These are phyloP conservation scores for Mallotus repandus DNA, from an alignment of 441 rosid species.

Conservation along the genomic window DNA sequence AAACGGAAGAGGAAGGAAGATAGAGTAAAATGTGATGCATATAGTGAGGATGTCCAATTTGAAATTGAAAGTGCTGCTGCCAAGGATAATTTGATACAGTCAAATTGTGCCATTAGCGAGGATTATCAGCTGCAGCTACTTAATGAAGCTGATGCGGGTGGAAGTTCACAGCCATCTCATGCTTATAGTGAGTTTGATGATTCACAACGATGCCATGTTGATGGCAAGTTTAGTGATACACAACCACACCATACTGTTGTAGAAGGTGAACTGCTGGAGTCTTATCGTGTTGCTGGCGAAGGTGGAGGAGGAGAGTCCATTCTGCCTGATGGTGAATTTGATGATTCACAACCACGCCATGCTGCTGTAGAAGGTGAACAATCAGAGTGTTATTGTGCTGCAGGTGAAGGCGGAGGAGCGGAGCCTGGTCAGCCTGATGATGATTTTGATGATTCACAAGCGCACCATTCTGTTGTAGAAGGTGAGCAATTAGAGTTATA, in stretches of 20 bases:
- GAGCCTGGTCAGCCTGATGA: neutral
- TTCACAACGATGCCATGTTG: slow-evolving; percentile 1
- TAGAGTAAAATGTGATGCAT: slow-evolving; percentile 20
- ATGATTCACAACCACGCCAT: slow-evolving; percentile 1
- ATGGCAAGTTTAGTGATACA: neutral
- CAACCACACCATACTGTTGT: slow-evolving; percentile 6
- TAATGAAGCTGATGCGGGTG: slow-evolving; percentile 22
- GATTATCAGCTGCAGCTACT: slow-evolving; percentile 16
- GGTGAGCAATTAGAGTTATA: neutral
- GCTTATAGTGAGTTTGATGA: neutral
- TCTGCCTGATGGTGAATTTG: neutral
- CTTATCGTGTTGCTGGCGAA: neutral
- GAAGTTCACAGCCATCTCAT: slow-evolving; percentile 6
- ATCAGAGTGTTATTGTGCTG: neutral
- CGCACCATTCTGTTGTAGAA: slow-evolving; percentile 7
- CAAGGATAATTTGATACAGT: slow-evolving; percentile 23
- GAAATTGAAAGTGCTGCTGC: slow-evolving; percentile 17
- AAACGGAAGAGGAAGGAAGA: slow-evolving; percentile 32
- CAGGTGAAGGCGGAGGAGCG: neutral
- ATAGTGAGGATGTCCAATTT: slow-evolving; percentile 18
- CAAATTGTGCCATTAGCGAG: neutral
- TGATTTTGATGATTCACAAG: neutral
- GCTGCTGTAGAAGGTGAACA: slow-evolving; percentile 12
- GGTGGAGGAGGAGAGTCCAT: neutral
- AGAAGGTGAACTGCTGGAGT: slow-evolving; percentile 3